Evolutionary conservation across 2,329 filamentous ascomycete genomes (phyloP).

Genomic region (Trichoderma sp.): DNA sequence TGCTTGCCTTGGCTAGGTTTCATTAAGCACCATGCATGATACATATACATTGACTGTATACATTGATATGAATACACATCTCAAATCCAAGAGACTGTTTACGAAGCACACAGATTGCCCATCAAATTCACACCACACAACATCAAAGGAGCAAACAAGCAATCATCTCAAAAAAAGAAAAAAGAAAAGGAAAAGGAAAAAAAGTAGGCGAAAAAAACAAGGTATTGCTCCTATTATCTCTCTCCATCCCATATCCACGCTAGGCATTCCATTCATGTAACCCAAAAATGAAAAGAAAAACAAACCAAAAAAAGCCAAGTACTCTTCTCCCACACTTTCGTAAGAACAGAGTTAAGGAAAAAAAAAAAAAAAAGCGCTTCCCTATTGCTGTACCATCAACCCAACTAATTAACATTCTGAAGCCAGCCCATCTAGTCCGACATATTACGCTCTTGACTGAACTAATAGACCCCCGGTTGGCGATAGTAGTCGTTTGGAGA

Average conservation of each 20-base stretch:
- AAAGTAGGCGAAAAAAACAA: neutral
- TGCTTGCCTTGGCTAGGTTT: neutral
- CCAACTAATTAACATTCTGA: neutral
- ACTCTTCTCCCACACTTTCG: neutral
- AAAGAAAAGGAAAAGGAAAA: too few relatives aligned
- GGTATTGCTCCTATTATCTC: neutral
- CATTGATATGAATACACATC: neutral
- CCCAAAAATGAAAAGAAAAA: neutral
- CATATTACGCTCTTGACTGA: neutral
- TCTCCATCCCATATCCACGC: slow-evolving; percentile 4
- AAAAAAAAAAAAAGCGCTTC: neutral
- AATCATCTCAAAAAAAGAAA: neutral
- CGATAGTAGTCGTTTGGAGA: slow-evolving; percentile 57
- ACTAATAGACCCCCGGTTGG: slow-evolving; percentile 38
- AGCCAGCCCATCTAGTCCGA: neutral
- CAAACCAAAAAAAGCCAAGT: neutral
- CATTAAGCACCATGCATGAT: neutral
- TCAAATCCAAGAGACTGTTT: too few relatives aligned
- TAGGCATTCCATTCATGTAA: slow-evolving; percentile 6
- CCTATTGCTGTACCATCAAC: neutral
- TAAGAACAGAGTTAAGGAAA: neutral
- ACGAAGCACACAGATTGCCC: neutral
- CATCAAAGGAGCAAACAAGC: neutral
- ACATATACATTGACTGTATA: neutral
- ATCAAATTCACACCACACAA: neutral